Conservation (phyloP, 2,329 filamentous ascomycete genomes). For the Ceratocystis eucalypticola region DNA sequence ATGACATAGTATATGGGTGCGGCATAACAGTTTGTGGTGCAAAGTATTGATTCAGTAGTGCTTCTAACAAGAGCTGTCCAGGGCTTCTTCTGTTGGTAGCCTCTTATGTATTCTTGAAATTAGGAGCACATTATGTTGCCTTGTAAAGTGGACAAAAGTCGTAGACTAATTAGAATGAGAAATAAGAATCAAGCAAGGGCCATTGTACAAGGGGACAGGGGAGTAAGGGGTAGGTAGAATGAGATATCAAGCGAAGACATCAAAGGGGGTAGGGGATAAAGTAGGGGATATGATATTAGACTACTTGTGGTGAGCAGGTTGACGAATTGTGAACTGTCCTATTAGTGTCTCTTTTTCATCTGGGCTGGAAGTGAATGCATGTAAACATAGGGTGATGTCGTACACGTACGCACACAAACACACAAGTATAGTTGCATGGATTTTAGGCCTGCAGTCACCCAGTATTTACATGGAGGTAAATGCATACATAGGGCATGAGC, state of each 20-base stretch:
- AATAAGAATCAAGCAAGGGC: constrained; percentile 5
- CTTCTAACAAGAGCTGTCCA: background rate
- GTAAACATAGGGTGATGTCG: background rate
- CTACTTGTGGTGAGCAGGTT: background rate
- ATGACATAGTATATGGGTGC: background rate
- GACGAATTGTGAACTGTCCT: background rate
- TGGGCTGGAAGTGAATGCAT: background rate
- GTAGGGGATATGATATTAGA: background rate
- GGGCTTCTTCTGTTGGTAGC: background rate
- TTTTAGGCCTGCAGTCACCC: background rate
- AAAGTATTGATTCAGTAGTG: background rate
- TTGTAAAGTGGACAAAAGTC: background rate
- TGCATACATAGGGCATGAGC: background rate
- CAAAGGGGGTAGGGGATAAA: background rate
- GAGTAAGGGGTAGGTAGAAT: background rate
- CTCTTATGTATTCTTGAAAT: background rate
- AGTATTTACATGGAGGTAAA: background rate
- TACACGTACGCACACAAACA: background rate
- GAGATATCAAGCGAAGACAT: background rate
- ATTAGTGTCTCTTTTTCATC: background rate
- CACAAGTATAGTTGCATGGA: background rate
- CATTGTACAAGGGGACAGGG: background rate
- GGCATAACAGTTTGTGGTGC: too few species aligned
- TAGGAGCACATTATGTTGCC: background rate
- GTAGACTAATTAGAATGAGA: background rate